Evolutionary conservation across 208 protist genomes (phyloP), one percentile per base, ranked within the genome.

Genomic region (Leishmania martiniquensis): DNA sequence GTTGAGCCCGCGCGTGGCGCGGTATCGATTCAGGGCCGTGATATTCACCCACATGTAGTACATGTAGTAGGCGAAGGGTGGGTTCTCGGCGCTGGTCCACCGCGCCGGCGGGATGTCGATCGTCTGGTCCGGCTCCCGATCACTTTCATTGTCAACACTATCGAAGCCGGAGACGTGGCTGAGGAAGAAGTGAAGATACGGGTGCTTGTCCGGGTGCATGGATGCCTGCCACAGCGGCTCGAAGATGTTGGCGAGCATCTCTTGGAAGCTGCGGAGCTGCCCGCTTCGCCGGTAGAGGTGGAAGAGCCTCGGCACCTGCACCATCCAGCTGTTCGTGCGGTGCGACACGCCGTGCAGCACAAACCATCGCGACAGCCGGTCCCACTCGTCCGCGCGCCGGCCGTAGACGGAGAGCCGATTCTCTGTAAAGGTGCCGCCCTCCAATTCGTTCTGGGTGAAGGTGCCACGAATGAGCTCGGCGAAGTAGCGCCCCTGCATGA

Each of bases 11-110:
- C 86, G 87, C n/a, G 78, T 37, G 6, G 82, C 79, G 70, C 99
- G 91, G 52, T 98, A 92, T 39, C 90, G 79, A 92, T 99, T 99
- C 45, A 99, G 93, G 20, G 91, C 85, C 29, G 89, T 81, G 60
- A 99, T 89, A 89, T 99, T 99, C 55, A 96, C 93, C 89, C 98
- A 99, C 87, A 99, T 98, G 86, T 99, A 99, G 86, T 98, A 99
- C 80, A 93, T 90, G 86, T 91, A 97, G 82, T 95, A 97, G 54
- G 99, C 98, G 65, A 99, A 99, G 32, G 93, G 91, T 39, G 91
- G 91, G 74, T 94, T 95, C 59, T 91, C 87, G 29, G 47, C 13
- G 15, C 62, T 65, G 6, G 82, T 92, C 90, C 90, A 95, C 62
- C 86, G 65, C 32, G 29, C 54, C 25, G 91, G 93, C 15, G 83